These are phyloP conservation scores for Syzygium grande DNA, from an alignment of 345 rosid genomes.

Conservation along the genomic window DNA sequence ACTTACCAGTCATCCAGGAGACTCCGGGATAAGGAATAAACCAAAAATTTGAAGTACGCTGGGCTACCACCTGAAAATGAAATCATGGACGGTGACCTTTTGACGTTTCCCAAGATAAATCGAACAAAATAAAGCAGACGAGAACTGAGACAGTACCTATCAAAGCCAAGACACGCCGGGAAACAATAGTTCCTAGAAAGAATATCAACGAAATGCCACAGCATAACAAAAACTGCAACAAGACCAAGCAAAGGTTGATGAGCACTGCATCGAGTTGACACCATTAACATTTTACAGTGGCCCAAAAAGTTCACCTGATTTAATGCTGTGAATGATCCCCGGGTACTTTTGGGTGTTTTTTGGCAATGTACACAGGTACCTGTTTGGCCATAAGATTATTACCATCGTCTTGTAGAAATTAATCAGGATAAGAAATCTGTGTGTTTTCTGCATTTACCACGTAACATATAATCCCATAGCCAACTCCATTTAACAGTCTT, in stretches of 20 bases:
- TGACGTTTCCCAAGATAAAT: background rate
- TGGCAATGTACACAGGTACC: slow-evolving; percentile 14
- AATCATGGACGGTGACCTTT: background rate
- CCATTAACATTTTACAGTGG: background rate
- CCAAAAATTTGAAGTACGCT: slow-evolving; percentile 18
- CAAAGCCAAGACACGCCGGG: slow-evolving; percentile 24
- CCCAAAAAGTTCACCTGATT: slow-evolving; percentile 5
- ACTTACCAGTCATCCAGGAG: slow-evolving; percentile 46
- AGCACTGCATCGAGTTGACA: background rate
- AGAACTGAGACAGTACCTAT: slow-evolving; percentile 2
- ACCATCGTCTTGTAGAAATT: background rate
- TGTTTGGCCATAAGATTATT: background rate
- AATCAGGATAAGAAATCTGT: background rate
- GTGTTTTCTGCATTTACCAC: slow-evolving; percentile 15
- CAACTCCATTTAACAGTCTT: slow-evolving; percentile 20
- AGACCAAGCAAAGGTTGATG: background rate
- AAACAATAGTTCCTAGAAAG: slow-evolving; percentile 12
- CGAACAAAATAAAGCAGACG: background rate
- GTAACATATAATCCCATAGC: slow-evolving; percentile 18
- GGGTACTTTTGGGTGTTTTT: slow-evolving; percentile 9
- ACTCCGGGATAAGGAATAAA: slow-evolving; percentile 33
- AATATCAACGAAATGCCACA: slow-evolving; percentile 15
- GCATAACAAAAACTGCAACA: slow-evolving; percentile 9
- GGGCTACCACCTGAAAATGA: slow-evolving; percentile 19
- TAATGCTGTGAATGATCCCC: slow-evolving; percentile 10